Conservation (phyloP, 306 rosid genomes). For the Lotus japonicus region DNA sequence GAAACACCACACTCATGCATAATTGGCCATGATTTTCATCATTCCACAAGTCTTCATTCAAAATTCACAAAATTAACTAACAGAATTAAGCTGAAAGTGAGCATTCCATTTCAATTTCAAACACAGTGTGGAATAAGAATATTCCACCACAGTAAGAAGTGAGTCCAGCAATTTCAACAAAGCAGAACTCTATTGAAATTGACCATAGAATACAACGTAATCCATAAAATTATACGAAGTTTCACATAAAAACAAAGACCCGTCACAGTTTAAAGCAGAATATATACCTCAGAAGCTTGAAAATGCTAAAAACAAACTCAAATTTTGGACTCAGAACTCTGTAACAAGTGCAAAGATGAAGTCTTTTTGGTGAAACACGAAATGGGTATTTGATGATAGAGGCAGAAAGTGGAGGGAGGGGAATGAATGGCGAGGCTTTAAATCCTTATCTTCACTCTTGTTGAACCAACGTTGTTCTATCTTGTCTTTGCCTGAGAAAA, state of each 20-base stretch:
- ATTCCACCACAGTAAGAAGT: neutral
- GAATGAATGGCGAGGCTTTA: slow-evolving; percentile 78
- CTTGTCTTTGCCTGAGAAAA: slow-evolving; percentile 8
- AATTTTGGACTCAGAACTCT: neutral
- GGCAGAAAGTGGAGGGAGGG: slow-evolving; percentile 39
- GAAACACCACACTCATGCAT: neutral
- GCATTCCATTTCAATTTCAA: slow-evolving; percentile 23
- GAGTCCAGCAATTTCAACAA: neutral
- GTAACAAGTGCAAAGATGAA: neutral
- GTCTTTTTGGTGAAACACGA: slow-evolving; percentile 22
- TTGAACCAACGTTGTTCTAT: neutral
- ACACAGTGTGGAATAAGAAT: neutral
- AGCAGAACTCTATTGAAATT: no score
- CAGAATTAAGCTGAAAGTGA: slow-evolving; percentile 1
- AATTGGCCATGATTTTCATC: slow-evolving; percentile 3
- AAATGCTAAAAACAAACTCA: slow-evolving; percentile 8
- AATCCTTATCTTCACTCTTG: slow-evolving; percentile 77
- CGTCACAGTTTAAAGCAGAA: slow-evolving; percentile 24
- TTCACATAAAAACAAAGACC: slow-evolving; percentile 15
- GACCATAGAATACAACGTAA: neutral
- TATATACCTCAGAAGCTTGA: slow-evolving; percentile 35
- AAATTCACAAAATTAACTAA: slow-evolving; percentile 2
- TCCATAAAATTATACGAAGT: neutral
- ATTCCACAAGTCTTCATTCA: neutral
- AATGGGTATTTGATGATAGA: slow-evolving; percentile 34